These are phyloP conservation scores for Dendrocalamus sinicus DNA, from an alignment of 176 grass and related monocot species.

Conservation along the genomic window DNA sequence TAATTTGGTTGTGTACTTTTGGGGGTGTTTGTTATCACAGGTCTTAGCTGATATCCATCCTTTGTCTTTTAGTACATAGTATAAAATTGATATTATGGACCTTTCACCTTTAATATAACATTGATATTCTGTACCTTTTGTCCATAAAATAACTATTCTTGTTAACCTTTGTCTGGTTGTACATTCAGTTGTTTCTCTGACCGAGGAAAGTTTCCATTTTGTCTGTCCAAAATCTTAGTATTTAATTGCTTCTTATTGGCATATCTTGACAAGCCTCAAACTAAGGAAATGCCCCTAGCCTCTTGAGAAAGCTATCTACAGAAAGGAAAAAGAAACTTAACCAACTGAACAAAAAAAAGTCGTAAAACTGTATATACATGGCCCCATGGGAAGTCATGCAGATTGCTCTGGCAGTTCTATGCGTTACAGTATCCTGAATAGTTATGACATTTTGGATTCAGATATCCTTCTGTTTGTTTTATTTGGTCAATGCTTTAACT, in stretches of 20 bases:
- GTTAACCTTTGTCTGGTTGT: neutral
- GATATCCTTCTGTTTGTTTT: conserved; percentile 14
- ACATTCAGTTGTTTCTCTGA: neutral
- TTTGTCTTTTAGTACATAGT: neutral
- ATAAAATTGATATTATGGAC: neutral
- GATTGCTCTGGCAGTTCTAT: neutral
- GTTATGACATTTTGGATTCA: conserved; percentile 4
- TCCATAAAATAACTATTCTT: neutral
- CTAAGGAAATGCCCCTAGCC: neutral
- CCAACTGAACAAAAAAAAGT: neutral
- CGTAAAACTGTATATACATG: neutral
- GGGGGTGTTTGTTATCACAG: neutral
- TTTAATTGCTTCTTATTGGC: conserved; percentile 4
- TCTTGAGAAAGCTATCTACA: neutral
- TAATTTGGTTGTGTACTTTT: too few species aligned
- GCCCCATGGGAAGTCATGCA: neutral
- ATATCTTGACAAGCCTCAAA: neutral
- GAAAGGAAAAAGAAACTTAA: neutral
- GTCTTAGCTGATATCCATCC: neutral
- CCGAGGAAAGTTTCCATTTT: neutral
- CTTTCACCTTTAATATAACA: neutral
- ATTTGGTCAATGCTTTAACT: neutral
- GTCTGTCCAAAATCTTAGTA: neutral
- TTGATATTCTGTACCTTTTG: neutral
- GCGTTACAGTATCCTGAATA: neutral